Percentiles rank a stretch among this genome's conserved stretches.
These are phyloP conservation scores for Aspergillus ibericus DNA, from an alignment of 2,329 filamentous ascomycete species.

Conservation along the genomic window DNA sequence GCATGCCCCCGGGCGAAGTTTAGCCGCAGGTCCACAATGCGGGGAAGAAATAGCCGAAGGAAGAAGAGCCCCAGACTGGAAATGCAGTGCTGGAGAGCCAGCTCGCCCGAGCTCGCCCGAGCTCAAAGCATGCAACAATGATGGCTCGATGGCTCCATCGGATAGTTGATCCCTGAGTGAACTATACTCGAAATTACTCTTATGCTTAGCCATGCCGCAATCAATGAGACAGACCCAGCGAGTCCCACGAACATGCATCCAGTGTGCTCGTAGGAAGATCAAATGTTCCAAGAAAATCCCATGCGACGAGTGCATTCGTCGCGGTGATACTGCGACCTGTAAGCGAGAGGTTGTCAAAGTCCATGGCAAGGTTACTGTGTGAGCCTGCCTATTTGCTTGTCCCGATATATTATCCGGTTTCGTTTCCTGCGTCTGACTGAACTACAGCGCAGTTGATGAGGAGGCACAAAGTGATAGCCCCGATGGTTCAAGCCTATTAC, in stretches of 20 bases:
- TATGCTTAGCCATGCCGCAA: not conserved
- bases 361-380: conserved; percentile 5
- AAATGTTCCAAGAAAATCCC: conserved; percentile 10
- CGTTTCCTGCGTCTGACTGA: not conserved
- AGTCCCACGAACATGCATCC: conserved; percentile 5
- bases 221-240: conserved; percentile 7
- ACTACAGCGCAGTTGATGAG: not conserved
- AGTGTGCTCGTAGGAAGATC: conserved; percentile 5
- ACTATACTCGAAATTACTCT: not conserved
- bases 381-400: not conserved
- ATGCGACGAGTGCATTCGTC: conserved; percentile 6
- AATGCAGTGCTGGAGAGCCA: not conserved
- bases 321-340: conserved; percentile 1
- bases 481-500: not conserved
- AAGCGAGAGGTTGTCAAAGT: conserved; percentile 6
- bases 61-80: too few species aligned
- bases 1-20: not conserved
- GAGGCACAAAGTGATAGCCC: not conserved
- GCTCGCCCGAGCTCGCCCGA: not conserved
- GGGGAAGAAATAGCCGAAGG: not conserved
- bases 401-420: not conserved
- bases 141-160: not conserved
- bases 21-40: not conserved
- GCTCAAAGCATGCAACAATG: not conserved
- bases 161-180: not conserved